Evolutionary conservation across 805 yeast genomes (phyloP), one percentile per base, ranked within the genome.

Genomic region (Saccharomycopsis schoenii): DNA sequence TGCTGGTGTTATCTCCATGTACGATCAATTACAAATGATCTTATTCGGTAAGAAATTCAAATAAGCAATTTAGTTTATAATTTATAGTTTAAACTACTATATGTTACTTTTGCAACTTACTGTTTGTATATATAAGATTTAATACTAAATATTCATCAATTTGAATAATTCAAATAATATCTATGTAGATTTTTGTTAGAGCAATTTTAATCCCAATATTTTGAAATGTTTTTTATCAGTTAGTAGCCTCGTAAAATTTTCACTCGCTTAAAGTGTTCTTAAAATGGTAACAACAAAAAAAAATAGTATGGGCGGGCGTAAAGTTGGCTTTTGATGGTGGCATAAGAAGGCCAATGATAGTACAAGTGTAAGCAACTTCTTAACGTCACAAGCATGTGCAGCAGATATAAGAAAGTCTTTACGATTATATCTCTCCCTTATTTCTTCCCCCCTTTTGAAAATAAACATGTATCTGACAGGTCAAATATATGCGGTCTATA

Each of bases 1-100:
- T 85, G 97, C 97, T 76, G 97, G 97, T 89, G 97, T 91, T 73
- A 89, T 91, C 79, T 91, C 97, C 82, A 74, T 91, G 84, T 91
- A 92, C 83, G 97, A 92, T 80, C 96, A 90, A 83, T 83, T 90
- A 78, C 97, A 91, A 83, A 79, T 90, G 81, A 85, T 91, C 84
- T 62, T 91, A 72, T 89, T 91, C 80, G 97, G 97, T 80, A 90
- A 91, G 89, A 89, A 90, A 81, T 90, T 89, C 85, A 79, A 85
- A 81, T 82, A 78, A 57, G 29, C 39, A 47, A 17, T 47, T 47
- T 47, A 47, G n/a, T 14, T 55, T 39, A 36, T 37, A 37, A 37
- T 37, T 37, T 37, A 37, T 12, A 37, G 40, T 8, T 17, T 25
- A 2, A 25, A 17, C 41, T 36, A 54, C 56, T 15, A 34, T 54